Evolutionary conservation across 345 rosid genomes (phyloP), one percentile per base, ranked within the genome.

Genomic region (Chamaenerion angustifolium): DNA sequence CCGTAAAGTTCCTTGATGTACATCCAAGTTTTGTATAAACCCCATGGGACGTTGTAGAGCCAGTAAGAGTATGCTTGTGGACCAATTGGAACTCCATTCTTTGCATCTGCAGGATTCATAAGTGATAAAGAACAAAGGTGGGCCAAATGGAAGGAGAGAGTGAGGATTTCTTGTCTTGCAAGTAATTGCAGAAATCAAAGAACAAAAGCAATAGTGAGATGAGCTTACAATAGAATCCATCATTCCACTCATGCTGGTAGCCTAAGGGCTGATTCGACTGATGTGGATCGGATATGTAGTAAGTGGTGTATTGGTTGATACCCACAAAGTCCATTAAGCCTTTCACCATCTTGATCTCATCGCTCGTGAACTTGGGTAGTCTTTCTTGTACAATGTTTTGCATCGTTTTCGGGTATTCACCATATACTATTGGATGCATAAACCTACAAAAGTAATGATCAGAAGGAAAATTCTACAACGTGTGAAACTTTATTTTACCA

Each of bases 41-140:
- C 96, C 95, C 98, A 87, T 41, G 98, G 98, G 27, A 92, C 98
- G 55, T 80, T 71, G 63, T 92, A 92, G 44, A 92, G 80, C 96
- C 96, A 92, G 43, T 65, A 49, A 11, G 96, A 92, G 56, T 92
- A 15, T 16, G 81, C 98, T 95, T 92, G 66, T 67, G 85, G 87
- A 68, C 98, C 98, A 54, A 87, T 72, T 17, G 83, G 81, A 61
- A 76, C 67, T 58, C 89, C 88, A 12, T 58, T 60, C 71, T 82
- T 84, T 7, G 55, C 68, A 70, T 60, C 96, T 92, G 78, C 55
- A 71, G n/a, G n/a, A n/a, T n/a, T n/a, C 35, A 23, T n/a, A n/a
- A n/a, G n/a, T n/a, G n/a, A n/a, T n/a, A 31, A 57, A 12, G 44
- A 60, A 50, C 52, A 56, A 41, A 1, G 6, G 13, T 17, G n/a